Evolutionary conservation across 371 early-diverging fungal species (phyloP), one percentile per base, ranked within the genome.

Genomic region (Umbelopsis sp.): DNA sequence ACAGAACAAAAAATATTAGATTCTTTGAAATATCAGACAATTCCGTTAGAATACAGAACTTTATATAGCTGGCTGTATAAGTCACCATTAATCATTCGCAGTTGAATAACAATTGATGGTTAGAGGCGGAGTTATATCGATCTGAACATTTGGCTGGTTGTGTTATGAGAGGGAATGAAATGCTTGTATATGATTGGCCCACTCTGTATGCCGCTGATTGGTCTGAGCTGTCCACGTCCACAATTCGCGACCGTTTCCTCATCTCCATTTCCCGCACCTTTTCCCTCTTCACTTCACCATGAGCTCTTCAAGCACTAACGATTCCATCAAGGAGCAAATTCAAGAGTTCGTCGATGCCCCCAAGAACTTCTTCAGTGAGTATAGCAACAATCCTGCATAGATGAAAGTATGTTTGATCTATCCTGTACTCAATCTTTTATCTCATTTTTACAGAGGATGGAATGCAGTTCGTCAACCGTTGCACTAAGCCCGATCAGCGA

Each of bases 401-500:
- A 10, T 41, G 7, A 29, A 41, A 41, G 7, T 41, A 12, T 10
- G 12, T 41, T 41, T 41, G 41, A 41, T 41, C 41, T 41, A 41
- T 41, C 41, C 41, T 1, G 12, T 48, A 20, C 48, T 48, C 48
- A 16, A 35, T 16, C 35, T 32, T 35, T 18, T 16, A 38, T 8
- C 14, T 35, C 3, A 11, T 38, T 18, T 35, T 35, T 57, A 35
- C 57, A 57, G 57, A 97, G 84, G 97, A 97, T 67, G 91, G 94
- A 62, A 72, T 92, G 53, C 91, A 92, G 77, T 92, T 98, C 69
- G 79, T 98, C 73, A 93, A 94, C 85, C 89, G 95, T 46, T 98
- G 99, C 86, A 93, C 95, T 70, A 98, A 98, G 88, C 99, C 99
- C 66, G 95, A 94, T 89, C 87, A 90, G 81, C 91, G 91, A 87